Base-by-base conservation (phyloP, 2,329 filamentous ascomycete species). In the Aspergillus oerlinghausenensis region DNA sequence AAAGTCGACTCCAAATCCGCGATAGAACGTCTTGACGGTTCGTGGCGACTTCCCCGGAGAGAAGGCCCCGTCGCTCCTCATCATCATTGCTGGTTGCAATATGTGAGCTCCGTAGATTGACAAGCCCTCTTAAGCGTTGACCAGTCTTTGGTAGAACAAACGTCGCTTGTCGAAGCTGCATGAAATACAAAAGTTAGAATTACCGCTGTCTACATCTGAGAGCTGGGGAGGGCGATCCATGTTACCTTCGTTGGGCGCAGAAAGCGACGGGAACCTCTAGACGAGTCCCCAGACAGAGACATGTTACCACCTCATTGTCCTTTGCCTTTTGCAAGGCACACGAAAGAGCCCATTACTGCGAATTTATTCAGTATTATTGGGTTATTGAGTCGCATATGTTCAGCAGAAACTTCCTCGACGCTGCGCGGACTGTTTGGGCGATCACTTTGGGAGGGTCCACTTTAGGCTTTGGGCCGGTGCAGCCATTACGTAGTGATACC, bases 61-160 rank as follows among this genome's bases (percentile, higher is more conserved):
- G 66, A 35, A 76, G 61, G 9, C 69, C 70, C 26, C 67, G 68
- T 26, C 67, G 67, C 56, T 77, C 74, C 32, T 79, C 76, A 63
- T 74, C 53, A 26, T 62, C 52, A 40, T 54, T 55, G 48, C 56
- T 55, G 51, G 72, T 67, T 42, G 70, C 63, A 45, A 68, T 65
- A 55, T 81, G 75, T 54, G 82, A 67, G 67, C 77, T 79, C 65
- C 88, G 87, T 28, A 96, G 80, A 23, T 88, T 93, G 65, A 96
- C 91, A 60, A 88, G 83, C 60, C 89, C 88, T 68, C 86, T 88
- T 49, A 91, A 84, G 61, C 92, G 89, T 74, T 96, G 89, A 67
- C 93, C 92, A 2, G 92, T 97, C 57, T 83, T 81, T 7, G 93
- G 92, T 54, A 96, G 83, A 65, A 97, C 88, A 72, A 95, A 92